These are phyloP conservation scores for Drosera capensis DNA, from an alignment of 148 eudicot species.

Conservation along the genomic window DNA sequence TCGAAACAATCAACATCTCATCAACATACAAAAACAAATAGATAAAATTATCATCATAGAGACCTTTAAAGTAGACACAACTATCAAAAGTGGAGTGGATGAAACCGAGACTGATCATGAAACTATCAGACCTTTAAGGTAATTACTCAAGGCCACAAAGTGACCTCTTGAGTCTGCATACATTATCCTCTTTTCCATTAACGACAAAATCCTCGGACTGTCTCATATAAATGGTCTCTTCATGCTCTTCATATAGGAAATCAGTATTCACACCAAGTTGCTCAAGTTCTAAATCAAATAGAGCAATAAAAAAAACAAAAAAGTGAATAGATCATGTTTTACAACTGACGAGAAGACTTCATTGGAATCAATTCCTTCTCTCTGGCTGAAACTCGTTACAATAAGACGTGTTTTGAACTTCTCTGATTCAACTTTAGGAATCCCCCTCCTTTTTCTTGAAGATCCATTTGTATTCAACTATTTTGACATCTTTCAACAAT, in stretches of 20 bases:
- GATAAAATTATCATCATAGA: background rate
- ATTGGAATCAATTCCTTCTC: background rate
- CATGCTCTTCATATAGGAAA: background rate
- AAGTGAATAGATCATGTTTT: background rate
- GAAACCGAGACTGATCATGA: background rate
- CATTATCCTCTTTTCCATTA: background rate
- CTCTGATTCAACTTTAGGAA: background rate
- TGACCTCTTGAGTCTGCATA: background rate
- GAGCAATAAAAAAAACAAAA: background rate
- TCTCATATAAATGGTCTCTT: background rate
- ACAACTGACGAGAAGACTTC: background rate
- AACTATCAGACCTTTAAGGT: background rate
- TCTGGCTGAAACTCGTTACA: background rate
- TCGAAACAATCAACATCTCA: background rate
- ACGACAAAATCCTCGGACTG: background rate
- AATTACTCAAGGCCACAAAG: background rate
- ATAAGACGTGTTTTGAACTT: background rate
- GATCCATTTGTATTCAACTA: background rate
- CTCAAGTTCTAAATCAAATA: background rate
- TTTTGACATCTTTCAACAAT: background rate
- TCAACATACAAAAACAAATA: background rate
- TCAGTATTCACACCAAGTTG: background rate
- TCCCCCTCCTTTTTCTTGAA: background rate
- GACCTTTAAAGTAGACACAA: background rate
- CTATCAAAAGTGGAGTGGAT: background rate